Evolutionary conservation across 192 early-diverging fungal species (phyloP), one percentile per base, ranked within the genome.

Genomic region (Coemansia sp.): DNA sequence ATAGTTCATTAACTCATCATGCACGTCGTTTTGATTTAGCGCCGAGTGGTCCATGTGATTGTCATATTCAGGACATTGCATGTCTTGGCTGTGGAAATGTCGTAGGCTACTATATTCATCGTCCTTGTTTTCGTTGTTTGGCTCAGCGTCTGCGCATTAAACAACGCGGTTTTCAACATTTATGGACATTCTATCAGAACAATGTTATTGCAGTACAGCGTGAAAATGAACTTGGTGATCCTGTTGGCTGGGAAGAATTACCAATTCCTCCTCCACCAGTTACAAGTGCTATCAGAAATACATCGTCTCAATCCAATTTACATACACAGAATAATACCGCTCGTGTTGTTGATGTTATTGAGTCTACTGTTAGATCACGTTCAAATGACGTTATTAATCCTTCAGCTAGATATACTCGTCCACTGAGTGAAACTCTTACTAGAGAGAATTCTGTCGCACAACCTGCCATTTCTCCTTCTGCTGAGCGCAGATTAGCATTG

Each of bases 131-230:
- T 53, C 78, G 70, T 32, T 81, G 78, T 22, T 57, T 81, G 3
- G 73, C 78, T 10, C 74, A 81, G 67, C 70, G 78, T n/a, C 60
- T 81, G 23, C 74, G 74, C 8, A 81, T 81, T 51, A 81, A 76
- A 57, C 74, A 75, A 57, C 73, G 74, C 21, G 78, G 78, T 22
- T 81, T 76, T 64, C 78, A 81, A 67, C 78, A 81, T 24, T 66
- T 81, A 64, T 81, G 78, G 78, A 81, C 74, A 0, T 81, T 81
- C 30, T 81, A 81, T 36, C 74, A 81, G 61, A 74, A 81, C 60
- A 81, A 81, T 27, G 78, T 81, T 1, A 6, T 25, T 32, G 70
- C 78, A 3, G 70, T 81, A 20, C 74, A 72, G 64, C 65, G 78
- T 19, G 70, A 81, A 24, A 61, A 75, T 55, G 78, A 81, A 5